Percentiles rank a stretch among this genome's conserved stretches.
Conservation (phyloP, 2,329 filamentous ascomycete species). For the Didymella segeticola region DNA sequence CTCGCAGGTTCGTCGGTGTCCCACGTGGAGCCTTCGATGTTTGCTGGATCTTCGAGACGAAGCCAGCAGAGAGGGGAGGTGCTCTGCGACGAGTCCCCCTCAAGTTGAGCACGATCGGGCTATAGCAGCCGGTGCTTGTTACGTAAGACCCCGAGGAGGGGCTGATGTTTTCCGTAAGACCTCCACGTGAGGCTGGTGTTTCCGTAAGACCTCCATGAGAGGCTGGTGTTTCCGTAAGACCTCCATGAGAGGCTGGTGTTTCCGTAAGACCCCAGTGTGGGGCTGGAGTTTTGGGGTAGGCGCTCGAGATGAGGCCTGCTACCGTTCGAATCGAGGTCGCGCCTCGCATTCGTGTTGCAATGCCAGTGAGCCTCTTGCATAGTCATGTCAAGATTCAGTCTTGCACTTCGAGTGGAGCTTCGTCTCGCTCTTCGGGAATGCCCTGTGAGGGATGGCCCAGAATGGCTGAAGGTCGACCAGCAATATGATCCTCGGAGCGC, state of each 20-base stretch:
- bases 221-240: neutral
- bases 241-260: neutral
- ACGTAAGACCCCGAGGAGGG: neutral
- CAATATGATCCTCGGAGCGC: neutral
- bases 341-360: slow-evolving; percentile 4
- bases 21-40: neutral
- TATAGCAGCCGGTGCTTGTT: neutral
- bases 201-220: no score
- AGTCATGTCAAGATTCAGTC: neutral
- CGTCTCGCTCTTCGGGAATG: slow-evolving; percentile 1
- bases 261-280: neutral
- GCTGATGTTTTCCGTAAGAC: no score
- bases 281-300: neutral
- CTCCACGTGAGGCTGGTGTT: neutral
- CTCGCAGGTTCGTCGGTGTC: slow-evolving; percentile 13
- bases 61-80: slow-evolving; percentile 2
- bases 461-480: slow-evolving; percentile 1
- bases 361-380: slow-evolving; percentile 4
- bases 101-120: neutral
- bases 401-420: neutral
- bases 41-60: slow-evolving; percentile 1
- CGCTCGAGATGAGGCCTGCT: neutral
- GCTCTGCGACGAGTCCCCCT: neutral
- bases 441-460: neutral
- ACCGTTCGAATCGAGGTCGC: slow-evolving; percentile 4